These are phyloP conservation scores for Favolaschia claudopus DNA, from an alignment of 768 basidiomycete species.

Conservation along the genomic window DNA sequence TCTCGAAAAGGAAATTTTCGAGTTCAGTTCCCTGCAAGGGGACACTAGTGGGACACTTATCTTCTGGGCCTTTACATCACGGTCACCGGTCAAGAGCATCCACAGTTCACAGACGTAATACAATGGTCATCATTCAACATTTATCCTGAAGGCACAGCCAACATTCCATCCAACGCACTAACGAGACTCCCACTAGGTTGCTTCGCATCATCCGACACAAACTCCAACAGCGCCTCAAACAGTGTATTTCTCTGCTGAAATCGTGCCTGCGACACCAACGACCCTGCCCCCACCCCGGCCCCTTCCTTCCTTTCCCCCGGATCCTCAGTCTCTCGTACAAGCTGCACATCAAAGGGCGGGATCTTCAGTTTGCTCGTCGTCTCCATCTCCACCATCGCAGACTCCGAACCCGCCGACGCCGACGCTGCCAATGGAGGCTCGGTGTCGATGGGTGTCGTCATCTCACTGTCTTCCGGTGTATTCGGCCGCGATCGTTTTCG, in stretches of 20 bases:
- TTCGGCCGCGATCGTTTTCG: constrained; percentile 55
- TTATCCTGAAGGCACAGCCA: constrained; percentile 28
- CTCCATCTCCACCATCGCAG: no score
- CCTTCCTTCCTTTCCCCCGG: constrained; percentile 25
- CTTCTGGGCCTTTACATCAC: no score
- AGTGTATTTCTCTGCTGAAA: constrained; percentile 73
- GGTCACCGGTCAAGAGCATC: no score
- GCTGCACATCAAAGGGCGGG: constrained; percentile 30
- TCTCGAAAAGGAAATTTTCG: no score
- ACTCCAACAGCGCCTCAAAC: constrained; percentile 72
- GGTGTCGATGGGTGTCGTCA: constrained; percentile 39
- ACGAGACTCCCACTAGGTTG: constrained; percentile 71
- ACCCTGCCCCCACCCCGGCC: no score
- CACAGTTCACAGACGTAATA: no score
- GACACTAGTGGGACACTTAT: no score
- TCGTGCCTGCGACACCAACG: constrained; percentile 53
- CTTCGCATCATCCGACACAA: constrained; percentile 68
- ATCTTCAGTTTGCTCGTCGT: no score
- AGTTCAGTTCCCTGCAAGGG: no score
- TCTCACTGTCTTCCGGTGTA: constrained; percentile 47
- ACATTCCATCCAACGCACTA: constrained; percentile 61
- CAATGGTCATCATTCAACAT: constrained; percentile 33
- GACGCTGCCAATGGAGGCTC: no score
- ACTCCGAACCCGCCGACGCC: no score
- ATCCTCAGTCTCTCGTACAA: constrained; percentile 31